Percentiles rank a stretch among this genome's conserved stretches.
Conservation (phyloP, 163 green algal genomes). For the Scenedesmus sp. region DNA sequence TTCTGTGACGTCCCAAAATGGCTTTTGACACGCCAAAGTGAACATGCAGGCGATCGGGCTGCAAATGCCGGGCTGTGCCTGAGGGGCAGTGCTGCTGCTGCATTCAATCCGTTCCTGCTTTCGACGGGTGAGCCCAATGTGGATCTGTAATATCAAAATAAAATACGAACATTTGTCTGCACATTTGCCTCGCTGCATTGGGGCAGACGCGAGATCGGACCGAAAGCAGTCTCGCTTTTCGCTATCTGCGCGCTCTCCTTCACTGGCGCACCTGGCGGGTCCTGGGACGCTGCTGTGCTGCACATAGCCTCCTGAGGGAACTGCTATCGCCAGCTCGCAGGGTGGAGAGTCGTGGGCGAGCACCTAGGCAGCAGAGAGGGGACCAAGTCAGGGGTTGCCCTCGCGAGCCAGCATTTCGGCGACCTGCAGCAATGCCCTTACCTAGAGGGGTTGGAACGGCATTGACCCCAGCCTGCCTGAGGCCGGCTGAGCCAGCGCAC, state of each 20-base stretch:
- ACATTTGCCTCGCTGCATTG: background rate
- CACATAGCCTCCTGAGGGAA: background rate
- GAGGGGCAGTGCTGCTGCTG: conserved; percentile 13
- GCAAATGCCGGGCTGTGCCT: background rate
- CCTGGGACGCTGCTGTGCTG: background rate
- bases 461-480: background rate
- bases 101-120: background rate
- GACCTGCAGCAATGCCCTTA: background rate
- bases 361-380: background rate
- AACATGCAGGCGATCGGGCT: background rate
- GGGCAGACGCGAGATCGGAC: background rate
- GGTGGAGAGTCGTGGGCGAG: background rate
- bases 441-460: background rate
- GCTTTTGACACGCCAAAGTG: background rate
- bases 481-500: background rate
- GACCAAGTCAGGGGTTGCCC: conserved; percentile 3
- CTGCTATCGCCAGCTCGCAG: background rate
- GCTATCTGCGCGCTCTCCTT: background rate
- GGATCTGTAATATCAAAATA: background rate
- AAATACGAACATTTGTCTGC: background rate
- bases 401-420: background rate
- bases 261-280: background rate
- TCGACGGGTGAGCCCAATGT: background rate
- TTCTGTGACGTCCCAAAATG: background rate
- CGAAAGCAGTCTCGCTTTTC: conserved; percentile 6